A percentile compares a stretch with the other conserved stretches of the same genome.
These are phyloP conservation scores for Epichloe baconii DNA, from an alignment of 2,329 filamentous ascomycete genomes.

Conservation along the genomic window DNA sequence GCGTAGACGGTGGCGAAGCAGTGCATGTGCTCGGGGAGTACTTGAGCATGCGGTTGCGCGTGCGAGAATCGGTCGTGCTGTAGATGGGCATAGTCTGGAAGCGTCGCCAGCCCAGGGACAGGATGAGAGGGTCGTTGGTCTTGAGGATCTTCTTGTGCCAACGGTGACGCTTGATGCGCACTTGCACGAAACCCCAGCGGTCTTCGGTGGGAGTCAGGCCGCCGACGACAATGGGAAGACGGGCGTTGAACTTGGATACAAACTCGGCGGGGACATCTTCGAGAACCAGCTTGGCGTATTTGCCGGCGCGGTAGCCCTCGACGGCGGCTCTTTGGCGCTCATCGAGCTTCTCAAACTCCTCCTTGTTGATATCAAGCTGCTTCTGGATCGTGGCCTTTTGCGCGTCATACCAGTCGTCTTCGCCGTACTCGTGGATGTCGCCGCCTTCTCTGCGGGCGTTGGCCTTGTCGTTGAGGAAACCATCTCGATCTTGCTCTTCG, in stretches of 20 bases:
- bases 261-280: slow-evolving; percentile 88
- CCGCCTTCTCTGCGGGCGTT: slow-evolving; percentile 58
- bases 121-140: slow-evolving; percentile 93
- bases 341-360: slow-evolving; percentile 81
- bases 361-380: slow-evolving; percentile 91
- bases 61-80: slow-evolving; percentile 87
- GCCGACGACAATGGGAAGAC: slow-evolving; percentile 74
- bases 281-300: slow-evolving; percentile 83
- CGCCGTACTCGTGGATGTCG: slow-evolving; percentile 69
- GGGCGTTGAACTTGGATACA: slow-evolving; percentile 65
- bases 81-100: slow-evolving; percentile 91
- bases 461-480: slow-evolving; percentile 81
- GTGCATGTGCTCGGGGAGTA: slow-evolving; percentile 99
- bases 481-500: slow-evolving; percentile 95
- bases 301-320: slow-evolving; percentile 83
- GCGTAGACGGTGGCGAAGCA: slow-evolving; percentile 95
- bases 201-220: slow-evolving; percentile 91
- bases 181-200: slow-evolving; percentile 87
- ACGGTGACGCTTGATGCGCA: slow-evolving; percentile 90
- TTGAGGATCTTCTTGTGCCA: slow-evolving; percentile 99
- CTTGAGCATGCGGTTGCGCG: slow-evolving; percentile 93
- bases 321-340: slow-evolving; percentile 69
- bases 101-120: slow-evolving; percentile 89
- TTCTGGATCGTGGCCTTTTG: slow-evolving; percentile 94
- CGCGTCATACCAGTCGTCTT: slow-evolving; percentile 97